phyloP scores from a whole-genome alignment of 441 rosid genomes.

The Aquilaria agallochum region DNA sequence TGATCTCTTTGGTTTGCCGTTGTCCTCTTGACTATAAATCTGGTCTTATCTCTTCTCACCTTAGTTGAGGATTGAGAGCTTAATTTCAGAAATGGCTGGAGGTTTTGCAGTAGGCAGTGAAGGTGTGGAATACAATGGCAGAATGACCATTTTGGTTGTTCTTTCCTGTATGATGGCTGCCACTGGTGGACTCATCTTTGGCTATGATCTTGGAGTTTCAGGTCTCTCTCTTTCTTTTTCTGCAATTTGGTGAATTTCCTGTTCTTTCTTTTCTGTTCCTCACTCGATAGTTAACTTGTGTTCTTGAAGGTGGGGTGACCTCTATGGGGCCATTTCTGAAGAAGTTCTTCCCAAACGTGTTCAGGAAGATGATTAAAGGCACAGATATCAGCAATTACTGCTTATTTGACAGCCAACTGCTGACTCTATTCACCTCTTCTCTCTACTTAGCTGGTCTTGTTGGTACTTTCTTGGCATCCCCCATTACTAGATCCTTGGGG shows the following conservation, averaged over 20 bases:
- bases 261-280: too few relatives aligned
- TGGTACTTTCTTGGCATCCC: slow-evolving; percentile 37
- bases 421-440: slow-evolving; percentile 57
- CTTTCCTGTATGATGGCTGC: slow-evolving; percentile 56
- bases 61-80: too few relatives aligned
- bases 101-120: slow-evolving; percentile 5
- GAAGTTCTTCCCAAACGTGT: slow-evolving; percentile 46
- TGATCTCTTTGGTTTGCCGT: too few relatives aligned
- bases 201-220: slow-evolving; percentile 60
- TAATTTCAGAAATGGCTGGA: too few relatives aligned
- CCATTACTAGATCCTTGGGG: slow-evolving; percentile 40
- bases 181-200: slow-evolving; percentile 56
- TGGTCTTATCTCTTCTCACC: too few relatives aligned
- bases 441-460: slow-evolving; percentile 47
- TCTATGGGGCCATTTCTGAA: slow-evolving; percentile 58
- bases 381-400: slow-evolving; percentile 44
- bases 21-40: too few relatives aligned
- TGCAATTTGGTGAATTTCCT: too few relatives aligned
- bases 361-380: slow-evolving; percentile 38
- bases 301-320: slow-evolving; percentile 47
- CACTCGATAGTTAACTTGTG: background rate
- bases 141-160: slow-evolving; percentile 31
- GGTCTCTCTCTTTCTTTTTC: slow-evolving; percentile 23
- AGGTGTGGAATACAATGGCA: slow-evolving; percentile 32
- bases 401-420: slow-evolving; percentile 45